Evolutionary conservation across 176 grass and related monocot genomes (phyloP).

Genomic region (Carex kokanica): DNA sequence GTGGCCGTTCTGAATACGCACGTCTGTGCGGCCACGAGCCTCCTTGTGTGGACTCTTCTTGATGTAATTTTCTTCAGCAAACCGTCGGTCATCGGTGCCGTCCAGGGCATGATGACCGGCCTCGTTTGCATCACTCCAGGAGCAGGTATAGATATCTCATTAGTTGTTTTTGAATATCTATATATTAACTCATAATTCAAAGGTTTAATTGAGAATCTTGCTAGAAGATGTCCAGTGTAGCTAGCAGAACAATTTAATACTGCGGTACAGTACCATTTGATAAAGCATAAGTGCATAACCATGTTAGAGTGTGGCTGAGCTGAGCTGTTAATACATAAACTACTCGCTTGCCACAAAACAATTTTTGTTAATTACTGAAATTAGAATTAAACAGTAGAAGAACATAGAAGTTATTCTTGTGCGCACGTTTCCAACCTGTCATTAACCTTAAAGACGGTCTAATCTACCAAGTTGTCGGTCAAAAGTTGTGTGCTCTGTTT

Average conservation of each 20-base stretch:
- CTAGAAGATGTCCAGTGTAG: background rate
- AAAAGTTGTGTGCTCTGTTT: slow-evolving; percentile 8
- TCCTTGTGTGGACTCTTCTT: slow-evolving; percentile 62
- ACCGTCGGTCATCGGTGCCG: slow-evolving; percentile 56
- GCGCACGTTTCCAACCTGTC: background rate
- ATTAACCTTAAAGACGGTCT: background rate
- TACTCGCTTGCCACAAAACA: background rate
- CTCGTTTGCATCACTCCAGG: slow-evolving; percentile 78
- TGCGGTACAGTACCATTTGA: background rate
- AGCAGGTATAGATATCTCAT: slow-evolving; percentile 34
- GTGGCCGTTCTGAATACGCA: slow-evolving; percentile 62
- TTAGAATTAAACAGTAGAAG: background rate
- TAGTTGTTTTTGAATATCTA: background rate
- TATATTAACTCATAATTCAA: background rate
- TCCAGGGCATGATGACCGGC: slow-evolving; percentile 77
- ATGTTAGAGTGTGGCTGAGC: background rate
- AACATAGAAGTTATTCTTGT: background rate
- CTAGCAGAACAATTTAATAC: background rate
- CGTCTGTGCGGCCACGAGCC: slow-evolving; percentile 57
- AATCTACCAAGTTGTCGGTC: background rate
- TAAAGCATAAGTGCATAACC: background rate
- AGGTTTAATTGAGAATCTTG: background rate
- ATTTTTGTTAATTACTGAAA: background rate
- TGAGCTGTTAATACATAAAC: background rate
- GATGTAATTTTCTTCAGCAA: slow-evolving; percentile 72